Conservation (phyloP, 176 grass and related monocot genomes). For the Avena insularis region DNA sequence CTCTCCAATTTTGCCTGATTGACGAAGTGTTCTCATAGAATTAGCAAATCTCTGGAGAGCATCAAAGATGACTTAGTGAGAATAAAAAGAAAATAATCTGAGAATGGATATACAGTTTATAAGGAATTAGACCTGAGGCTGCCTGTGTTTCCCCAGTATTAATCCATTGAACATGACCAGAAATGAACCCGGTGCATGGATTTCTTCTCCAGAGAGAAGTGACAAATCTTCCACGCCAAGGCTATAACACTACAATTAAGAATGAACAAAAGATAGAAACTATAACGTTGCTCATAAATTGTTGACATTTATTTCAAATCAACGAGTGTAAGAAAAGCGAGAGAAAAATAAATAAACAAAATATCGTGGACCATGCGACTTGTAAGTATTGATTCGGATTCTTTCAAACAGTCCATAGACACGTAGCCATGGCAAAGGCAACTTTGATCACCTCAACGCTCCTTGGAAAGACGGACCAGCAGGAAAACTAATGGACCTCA, state of each 20-base stretch:
- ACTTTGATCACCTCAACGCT: neutral
- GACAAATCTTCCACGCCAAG: constrained; percentile 86
- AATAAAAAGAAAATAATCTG: constrained; percentile 40
- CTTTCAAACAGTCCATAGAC: neutral
- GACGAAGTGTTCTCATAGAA: constrained; percentile 76
- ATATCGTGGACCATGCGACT: neutral
- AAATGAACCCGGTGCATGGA: constrained; percentile 82
- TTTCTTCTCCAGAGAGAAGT: constrained; percentile 80
- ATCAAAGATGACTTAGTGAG: constrained; percentile 28
- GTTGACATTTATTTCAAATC: constrained; percentile 15
- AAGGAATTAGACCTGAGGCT: constrained; percentile 69
- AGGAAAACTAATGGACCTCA: neutral
- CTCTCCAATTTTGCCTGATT: constrained; percentile 76
- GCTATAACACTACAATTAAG: constrained; percentile 71
- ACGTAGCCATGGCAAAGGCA: neutral
- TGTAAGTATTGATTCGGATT: neutral
- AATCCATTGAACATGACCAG: constrained; percentile 98
- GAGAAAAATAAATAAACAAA: neutral
- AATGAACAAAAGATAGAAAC: constrained; percentile 29
- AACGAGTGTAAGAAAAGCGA: constrained; percentile 1
- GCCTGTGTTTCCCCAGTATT: constrained; percentile 89
- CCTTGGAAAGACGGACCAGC: neutral
- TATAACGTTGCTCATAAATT: constrained; percentile 11
- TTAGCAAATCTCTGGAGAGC: constrained; percentile 81
- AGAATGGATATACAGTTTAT: neutral